Evolutionary conservation across 2,329 filamentous ascomycete species (phyloP).

Genomic region (Cytospora schulzeri): DNA sequence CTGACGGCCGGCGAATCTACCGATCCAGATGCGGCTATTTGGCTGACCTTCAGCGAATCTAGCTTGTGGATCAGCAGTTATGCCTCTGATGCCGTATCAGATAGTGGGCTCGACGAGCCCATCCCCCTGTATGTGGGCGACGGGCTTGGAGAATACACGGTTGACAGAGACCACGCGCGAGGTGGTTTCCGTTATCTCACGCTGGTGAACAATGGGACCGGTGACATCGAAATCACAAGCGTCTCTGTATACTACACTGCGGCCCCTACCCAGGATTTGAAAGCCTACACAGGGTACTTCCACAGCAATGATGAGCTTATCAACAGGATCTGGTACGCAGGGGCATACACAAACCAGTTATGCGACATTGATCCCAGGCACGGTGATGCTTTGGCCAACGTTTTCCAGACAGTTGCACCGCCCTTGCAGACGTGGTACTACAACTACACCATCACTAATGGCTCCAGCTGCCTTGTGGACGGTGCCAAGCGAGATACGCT

Average conservation of each 20-base stretch:
- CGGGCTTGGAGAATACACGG: slow-evolving; percentile 24
- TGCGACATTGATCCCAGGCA: slow-evolving; percentile 40
- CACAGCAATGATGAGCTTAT: slow-evolving; percentile 52
- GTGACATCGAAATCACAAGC: slow-evolving; percentile 37
- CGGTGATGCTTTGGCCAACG: slow-evolving; percentile 40
- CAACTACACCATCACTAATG: slow-evolving; percentile 38
- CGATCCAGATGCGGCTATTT: slow-evolving; percentile 37
- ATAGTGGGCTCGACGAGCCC: slow-evolving; percentile 19
- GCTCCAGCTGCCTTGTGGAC: slow-evolving; percentile 44
- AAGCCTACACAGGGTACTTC: slow-evolving; percentile 56
- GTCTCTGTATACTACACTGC: slow-evolving; percentile 45
- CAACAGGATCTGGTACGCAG: slow-evolving; percentile 59
- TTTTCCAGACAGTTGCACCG: slow-evolving; percentile 27
- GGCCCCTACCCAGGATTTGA: slow-evolving; percentile 47
- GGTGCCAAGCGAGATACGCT: slow-evolving; percentile 61
- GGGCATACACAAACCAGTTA: slow-evolving; percentile 53
- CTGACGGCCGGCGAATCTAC: slow-evolving; percentile 35
- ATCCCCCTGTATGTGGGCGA: slow-evolving; percentile 20
- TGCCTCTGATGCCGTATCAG: slow-evolving; percentile 42
- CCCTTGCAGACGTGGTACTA: slow-evolving; percentile 31
- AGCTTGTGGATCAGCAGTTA: slow-evolving; percentile 50
- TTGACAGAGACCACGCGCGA: slow-evolving; percentile 38
- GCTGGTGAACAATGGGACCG: slow-evolving; percentile 32
- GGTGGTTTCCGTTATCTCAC: slow-evolving; percentile 46
- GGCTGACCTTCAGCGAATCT: slow-evolving; percentile 43